Conservation (phyloP, 306 rosid genomes). For the Acacia crassicarpa region DNA sequence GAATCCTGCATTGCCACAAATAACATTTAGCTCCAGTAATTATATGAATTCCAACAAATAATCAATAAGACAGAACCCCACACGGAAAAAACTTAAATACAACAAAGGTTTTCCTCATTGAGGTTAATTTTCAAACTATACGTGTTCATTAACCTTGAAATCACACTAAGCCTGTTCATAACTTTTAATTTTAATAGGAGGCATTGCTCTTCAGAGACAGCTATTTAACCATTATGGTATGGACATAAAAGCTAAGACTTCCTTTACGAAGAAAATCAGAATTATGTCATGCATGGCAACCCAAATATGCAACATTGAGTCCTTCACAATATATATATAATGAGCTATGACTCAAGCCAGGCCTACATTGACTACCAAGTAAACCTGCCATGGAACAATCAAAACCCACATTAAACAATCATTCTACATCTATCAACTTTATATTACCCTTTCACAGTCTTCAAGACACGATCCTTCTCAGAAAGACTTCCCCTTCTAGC, state of each 20-base stretch:
- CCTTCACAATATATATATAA: neutral
- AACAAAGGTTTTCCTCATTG: neutral
- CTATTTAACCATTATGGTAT: neutral
- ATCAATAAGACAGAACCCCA: neutral
- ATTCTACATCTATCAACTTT: neutral
- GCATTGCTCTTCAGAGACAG: neutral
- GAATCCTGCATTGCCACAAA: constrained; percentile 58
- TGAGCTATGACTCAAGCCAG: neutral
- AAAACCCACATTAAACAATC: neutral
- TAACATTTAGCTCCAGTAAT: constrained; percentile 16
- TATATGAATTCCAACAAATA: constrained; percentile 11
- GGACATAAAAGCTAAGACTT: neutral
- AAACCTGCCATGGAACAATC: neutral
- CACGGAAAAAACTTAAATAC: neutral
- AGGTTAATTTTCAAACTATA: neutral
- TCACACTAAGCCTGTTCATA: neutral
- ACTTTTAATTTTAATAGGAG: neutral
- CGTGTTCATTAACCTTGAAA: constrained; percentile 6
- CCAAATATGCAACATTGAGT: neutral
- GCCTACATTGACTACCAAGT: neutral
- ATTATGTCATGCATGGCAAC: neutral
- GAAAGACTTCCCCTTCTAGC: constrained; percentile 81
- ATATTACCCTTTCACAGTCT: constrained; percentile 90
- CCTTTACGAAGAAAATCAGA: neutral
- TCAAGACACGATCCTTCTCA: constrained; percentile 88